phyloP scores from a whole-genome alignment of 306 rosid species.

The Cucurbita ficifolia region DNA sequence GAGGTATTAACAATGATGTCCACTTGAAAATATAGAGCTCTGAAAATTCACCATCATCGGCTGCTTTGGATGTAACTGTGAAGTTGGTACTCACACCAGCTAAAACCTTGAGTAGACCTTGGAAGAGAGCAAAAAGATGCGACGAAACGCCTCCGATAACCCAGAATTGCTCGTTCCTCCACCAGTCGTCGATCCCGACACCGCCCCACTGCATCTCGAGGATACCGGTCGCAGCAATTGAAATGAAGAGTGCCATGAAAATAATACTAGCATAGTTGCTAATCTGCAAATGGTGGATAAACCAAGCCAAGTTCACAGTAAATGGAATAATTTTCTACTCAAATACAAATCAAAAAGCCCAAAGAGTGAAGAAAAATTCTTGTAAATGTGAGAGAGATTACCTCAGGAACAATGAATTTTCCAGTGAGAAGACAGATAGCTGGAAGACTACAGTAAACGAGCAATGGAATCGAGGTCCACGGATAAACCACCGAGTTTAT shows the following conservation, averaged over 20 bases:
- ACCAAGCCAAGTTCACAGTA: background rate
- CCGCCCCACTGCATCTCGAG: slow-evolving; percentile 99
- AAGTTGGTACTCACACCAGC: slow-evolving; percentile 90
- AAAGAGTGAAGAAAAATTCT: background rate
- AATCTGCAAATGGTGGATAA: slow-evolving; percentile 36
- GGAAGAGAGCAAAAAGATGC: slow-evolving; percentile 78
- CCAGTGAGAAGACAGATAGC: slow-evolving; percentile 94
- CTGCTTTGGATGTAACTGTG: slow-evolving; percentile 91
- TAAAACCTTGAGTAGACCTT: slow-evolving; percentile 86
- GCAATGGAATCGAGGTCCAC: slow-evolving; percentile 81
- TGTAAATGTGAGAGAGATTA: slow-evolving; percentile 16
- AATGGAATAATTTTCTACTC: background rate
- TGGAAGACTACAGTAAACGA: slow-evolving; percentile 78
- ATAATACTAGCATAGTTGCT: slow-evolving; percentile 89
- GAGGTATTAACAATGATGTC: slow-evolving; percentile 80
- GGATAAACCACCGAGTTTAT: slow-evolving; percentile 88
- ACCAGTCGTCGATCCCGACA: slow-evolving; percentile 85
- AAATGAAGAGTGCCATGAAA: slow-evolving; percentile 83
- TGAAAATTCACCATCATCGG: slow-evolving; percentile 85
- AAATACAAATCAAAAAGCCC: background rate
- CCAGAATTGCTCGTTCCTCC: slow-evolving; percentile 99
- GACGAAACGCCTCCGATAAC: slow-evolving; percentile 93
- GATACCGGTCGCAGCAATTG: slow-evolving; percentile 79
- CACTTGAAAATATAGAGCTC: slow-evolving; percentile 92
- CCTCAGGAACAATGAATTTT: slow-evolving; percentile 92